Percentiles rank a stretch among this genome's conserved stretches.
Conservation (phyloP, 2,329 filamentous ascomycete genomes). For the Calonectria hawksworthii region DNA sequence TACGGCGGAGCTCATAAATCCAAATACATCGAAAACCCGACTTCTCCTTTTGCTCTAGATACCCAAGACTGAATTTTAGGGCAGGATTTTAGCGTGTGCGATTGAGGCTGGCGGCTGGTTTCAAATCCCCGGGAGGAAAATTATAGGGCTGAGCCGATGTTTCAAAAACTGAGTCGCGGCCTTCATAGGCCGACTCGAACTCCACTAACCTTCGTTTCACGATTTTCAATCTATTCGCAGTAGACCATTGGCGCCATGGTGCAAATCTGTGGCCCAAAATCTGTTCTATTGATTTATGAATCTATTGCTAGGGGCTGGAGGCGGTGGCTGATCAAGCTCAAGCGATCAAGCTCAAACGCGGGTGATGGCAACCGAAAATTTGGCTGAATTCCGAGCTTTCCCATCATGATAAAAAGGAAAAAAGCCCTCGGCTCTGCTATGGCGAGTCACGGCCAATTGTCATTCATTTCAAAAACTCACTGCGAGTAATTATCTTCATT, state of each 20-base stretch:
- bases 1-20: not conserved
- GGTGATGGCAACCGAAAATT: not conserved
- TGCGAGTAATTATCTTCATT: not conserved
- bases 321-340: not conserved
- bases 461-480: not conserved
- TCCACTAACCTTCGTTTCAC: not conserved
- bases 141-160: constrained; percentile 20
- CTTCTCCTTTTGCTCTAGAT: not conserved
- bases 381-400: not conserved
- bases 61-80: not conserved
- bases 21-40: not conserved
- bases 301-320: not conserved
- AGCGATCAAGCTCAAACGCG: not conserved
- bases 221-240: not conserved
- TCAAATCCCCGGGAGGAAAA: not conserved
- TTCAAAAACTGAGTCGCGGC: not conserved
- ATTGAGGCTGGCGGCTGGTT: not conserved
- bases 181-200: not conserved
- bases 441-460: no score
- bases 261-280: not conserved
- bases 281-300: not conserved
- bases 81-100: not conserved
- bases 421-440: not conserved
- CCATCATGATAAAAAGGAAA: not conserved
- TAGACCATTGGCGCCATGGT: not conserved